Percentiles rank a stretch among this genome's conserved stretches.
phyloP scores from a whole-genome alignment of 306 rosid genomes.

The Notholithocarpus densiflorus region DNA sequence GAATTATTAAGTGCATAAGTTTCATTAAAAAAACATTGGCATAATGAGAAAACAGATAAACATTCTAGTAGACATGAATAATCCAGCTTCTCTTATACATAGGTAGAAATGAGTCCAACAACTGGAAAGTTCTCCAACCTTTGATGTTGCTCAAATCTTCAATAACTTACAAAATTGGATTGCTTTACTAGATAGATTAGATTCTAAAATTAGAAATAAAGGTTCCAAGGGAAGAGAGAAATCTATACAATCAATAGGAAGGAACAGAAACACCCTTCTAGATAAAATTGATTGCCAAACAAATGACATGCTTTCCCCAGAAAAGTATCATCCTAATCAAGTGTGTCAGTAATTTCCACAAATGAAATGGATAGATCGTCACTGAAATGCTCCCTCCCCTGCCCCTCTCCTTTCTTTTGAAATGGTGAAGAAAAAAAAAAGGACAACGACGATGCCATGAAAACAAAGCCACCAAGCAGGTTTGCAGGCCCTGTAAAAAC shows the following conservation, averaged over 20 bases:
- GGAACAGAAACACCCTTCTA: not conserved
- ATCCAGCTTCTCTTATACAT: no score
- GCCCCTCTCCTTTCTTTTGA: not conserved
- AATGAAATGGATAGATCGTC: not conserved
- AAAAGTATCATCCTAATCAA: not conserved
- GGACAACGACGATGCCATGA: slow-evolving; percentile 54
- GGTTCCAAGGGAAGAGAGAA: not conserved
- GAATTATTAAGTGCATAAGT: no score
- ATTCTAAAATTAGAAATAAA: not conserved
- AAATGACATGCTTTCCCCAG: not conserved
- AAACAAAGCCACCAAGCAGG: slow-evolving; percentile 84
- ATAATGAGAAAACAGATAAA: no score
- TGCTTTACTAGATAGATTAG: not conserved
- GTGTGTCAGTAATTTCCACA: not conserved
- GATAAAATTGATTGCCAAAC: not conserved
- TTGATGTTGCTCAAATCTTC: not conserved
- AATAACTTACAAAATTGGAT: not conserved
- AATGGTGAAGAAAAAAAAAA: not conserved
- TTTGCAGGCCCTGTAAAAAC: slow-evolving; percentile 85
- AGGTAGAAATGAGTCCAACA: not conserved
- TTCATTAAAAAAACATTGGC: no score
- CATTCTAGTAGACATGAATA: no score
- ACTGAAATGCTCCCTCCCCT: not conserved
- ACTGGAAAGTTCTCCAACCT: not conserved
- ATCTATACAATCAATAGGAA: not conserved